Evolutionary conservation across 768 basidiomycete genomes (phyloP).

Genomic region (Lentinus tigrinus): DNA sequence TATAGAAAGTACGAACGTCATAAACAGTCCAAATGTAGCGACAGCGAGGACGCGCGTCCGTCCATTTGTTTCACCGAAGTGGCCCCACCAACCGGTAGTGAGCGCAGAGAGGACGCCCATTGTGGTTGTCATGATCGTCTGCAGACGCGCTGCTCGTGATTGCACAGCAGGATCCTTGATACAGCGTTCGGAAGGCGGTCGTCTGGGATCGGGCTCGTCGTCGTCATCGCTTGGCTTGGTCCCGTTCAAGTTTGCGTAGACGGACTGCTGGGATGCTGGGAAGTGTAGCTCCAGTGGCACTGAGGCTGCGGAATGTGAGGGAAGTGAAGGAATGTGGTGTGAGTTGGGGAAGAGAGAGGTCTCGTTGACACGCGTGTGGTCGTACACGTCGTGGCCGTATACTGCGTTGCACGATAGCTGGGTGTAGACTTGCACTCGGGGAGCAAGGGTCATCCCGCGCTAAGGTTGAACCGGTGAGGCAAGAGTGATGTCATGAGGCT

Average conservation of each 20-base stretch:
- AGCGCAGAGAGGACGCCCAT: conserved; percentile 80
- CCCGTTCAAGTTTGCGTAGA: background rate
- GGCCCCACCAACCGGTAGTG: conserved; percentile 87
- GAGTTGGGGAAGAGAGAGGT: background rate
- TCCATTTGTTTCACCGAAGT: conserved; percentile 72
- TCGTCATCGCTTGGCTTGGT: conserved; percentile 10
- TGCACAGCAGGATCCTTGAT: conserved; percentile 56
- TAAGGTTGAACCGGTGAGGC: conserved; percentile 25
- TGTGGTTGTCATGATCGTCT: conserved; percentile 71
- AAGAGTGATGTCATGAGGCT: background rate
- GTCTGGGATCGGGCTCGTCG: conserved; percentile 39
- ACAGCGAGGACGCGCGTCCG: conserved; percentile 71
- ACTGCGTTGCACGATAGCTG: conserved; percentile 69
- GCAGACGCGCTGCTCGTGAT: conserved; percentile 69
- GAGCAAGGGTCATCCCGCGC: conserved; percentile 80
- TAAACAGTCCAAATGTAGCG: conserved; percentile 65
- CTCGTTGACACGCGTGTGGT: conserved; percentile 28
- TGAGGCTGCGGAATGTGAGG: conserved; percentile 2
- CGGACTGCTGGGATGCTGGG: background rate
- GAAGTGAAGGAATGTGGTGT: background rate
- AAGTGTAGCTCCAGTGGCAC: background rate
- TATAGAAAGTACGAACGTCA: conserved; percentile 57
- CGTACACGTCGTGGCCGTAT: conserved; percentile 40
- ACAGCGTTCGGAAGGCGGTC: conserved; percentile 38
- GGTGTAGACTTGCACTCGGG: conserved; percentile 78